Evolutionary conservation across 768 basidiomycete genomes (phyloP).

Genomic region (Lactarius sp.): DNA sequence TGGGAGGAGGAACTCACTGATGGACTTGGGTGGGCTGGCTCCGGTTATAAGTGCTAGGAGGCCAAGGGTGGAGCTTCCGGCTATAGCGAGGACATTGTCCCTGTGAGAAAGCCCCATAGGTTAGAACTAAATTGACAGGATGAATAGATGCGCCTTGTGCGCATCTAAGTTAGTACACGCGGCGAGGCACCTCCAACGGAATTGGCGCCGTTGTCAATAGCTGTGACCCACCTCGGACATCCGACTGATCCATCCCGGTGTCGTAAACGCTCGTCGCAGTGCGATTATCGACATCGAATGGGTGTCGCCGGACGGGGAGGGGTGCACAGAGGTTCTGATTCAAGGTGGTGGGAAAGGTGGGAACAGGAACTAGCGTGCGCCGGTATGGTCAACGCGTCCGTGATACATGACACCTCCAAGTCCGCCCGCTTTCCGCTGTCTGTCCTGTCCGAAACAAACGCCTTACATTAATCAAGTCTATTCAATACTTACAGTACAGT

Average conservation of each 20-base stretch:
- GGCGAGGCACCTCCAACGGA: background rate
- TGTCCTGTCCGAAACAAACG: no score
- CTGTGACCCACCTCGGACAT: background rate
- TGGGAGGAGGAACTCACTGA: background rate
- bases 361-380: no score
- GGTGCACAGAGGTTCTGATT: no score
- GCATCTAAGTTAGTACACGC: background rate
- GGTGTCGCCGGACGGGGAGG: background rate
- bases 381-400: no score
- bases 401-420: no score
- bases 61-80: background rate
- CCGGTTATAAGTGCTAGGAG: constrained; percentile 1
- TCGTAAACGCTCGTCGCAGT: background rate
- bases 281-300: background rate
- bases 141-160: background rate
- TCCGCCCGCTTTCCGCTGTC: no score
- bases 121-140: background rate
- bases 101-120: background rate
- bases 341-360: no score
- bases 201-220: background rate
- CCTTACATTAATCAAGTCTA: no score
- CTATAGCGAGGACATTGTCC: background rate
- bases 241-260: background rate
- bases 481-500: no score
- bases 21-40: background rate